Evolutionary conservation across 306 rosid genomes (phyloP).

Genomic region (Abrus pulchellus): DNA sequence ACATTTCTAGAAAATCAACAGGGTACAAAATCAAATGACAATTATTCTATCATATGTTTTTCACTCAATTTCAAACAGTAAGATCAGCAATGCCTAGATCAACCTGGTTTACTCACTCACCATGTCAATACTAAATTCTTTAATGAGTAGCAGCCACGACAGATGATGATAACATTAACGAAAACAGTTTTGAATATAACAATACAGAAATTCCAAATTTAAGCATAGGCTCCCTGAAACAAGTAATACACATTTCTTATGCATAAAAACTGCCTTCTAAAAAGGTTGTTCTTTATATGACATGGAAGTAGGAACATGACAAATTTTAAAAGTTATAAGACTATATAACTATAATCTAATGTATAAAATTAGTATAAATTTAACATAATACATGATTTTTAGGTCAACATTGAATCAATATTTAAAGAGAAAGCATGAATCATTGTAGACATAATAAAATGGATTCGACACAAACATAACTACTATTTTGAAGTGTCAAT

Average conservation of each 20-base stretch:
- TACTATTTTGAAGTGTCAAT: neutral
- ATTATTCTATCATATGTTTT: conserved; percentile 4
- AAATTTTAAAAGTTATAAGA: neutral
- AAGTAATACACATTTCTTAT: neutral
- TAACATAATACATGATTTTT: no score
- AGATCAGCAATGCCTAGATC: neutral
- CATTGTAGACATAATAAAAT: neutral
- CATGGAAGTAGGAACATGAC: neutral
- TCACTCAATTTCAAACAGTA: neutral
- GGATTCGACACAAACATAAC: neutral
- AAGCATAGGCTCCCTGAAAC: neutral
- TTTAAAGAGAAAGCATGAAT: no score
- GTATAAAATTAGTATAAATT: no score
- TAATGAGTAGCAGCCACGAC: conserved; percentile 26
- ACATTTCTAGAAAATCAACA: conserved; percentile 27
- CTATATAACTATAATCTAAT: neutral
- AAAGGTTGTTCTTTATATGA: neutral
- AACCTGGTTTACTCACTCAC: conserved; percentile 17
- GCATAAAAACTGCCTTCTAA: neutral
- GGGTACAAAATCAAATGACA: conserved; percentile 18
- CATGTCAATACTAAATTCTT: conserved; percentile 26
- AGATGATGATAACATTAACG: neutral
- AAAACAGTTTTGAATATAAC: neutral
- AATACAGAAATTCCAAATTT: neutral
- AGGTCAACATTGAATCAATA: no score